phyloP scores from a whole-genome alignment of 1,139 yeast species.

The Yamadazyma diospyri region DNA sequence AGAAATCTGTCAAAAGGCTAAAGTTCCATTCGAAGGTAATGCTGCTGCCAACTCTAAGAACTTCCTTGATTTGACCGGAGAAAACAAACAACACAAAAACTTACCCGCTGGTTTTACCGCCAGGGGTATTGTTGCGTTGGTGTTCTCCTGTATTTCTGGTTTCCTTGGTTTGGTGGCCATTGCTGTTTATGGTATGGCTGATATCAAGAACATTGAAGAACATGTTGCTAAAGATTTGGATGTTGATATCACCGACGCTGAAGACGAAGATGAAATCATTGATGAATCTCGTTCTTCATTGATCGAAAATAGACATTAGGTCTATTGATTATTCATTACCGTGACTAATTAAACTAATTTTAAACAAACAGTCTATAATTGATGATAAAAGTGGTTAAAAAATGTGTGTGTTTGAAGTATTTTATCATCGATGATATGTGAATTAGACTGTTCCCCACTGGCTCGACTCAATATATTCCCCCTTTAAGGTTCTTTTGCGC shows the following conservation, averaged over 20 bases:
- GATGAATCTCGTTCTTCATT: constrained; percentile 4
- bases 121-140: constrained; percentile 64
- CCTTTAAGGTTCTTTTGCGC: background rate
- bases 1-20: constrained; percentile 43
- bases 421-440: constrained; percentile 5
- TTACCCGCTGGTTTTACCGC: constrained; percentile 68
- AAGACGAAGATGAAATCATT: constrained; percentile 15
- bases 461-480: constrained; percentile 11
- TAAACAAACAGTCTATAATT: constrained; percentile 4
- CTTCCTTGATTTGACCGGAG: constrained; percentile 55
- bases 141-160: constrained; percentile 55
- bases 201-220: constrained; percentile 57
- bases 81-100: constrained; percentile 50
- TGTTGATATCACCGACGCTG: constrained; percentile 45
- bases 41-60: constrained; percentile 62
- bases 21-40: constrained; percentile 52
- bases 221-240: constrained; percentile 59
- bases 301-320: constrained; percentile 7
- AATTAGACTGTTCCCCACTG: constrained; percentile 7
- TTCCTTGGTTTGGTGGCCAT: constrained; percentile 55
- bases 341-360: background rate
- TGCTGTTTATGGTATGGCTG: constrained; percentile 61
- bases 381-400: constrained; percentile 6
- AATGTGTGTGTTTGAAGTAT: constrained; percentile 9
- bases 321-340: too few species aligned